phyloP scores from a whole-genome alignment of 1,284 basidiomycete species.

The Leccinum angustisporum region DNA sequence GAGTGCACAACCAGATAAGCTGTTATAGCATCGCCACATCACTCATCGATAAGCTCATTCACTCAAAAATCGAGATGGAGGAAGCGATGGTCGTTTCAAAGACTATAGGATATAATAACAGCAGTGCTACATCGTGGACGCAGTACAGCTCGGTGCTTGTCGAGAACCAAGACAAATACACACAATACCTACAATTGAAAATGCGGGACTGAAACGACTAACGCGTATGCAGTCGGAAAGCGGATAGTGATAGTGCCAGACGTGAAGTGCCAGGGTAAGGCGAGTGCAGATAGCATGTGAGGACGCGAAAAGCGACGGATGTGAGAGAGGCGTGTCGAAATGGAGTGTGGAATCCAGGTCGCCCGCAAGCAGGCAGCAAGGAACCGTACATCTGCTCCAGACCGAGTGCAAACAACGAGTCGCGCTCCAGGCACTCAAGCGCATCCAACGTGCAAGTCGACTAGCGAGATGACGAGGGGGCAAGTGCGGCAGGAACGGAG shows the following conservation, averaged over 20 bases:
- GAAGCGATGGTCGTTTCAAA: slow-evolving; percentile 23
- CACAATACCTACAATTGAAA: slow-evolving; percentile 34
- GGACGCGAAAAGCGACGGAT: slow-evolving; percentile 1
- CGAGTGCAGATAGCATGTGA: slow-evolving; percentile 17
- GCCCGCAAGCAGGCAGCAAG: slow-evolving; percentile 29
- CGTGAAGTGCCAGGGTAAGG: slow-evolving; percentile 20
- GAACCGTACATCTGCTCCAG: slow-evolving; percentile 8
- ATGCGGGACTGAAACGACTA: slow-evolving; percentile 26
- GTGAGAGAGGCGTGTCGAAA: slow-evolving; percentile 7
- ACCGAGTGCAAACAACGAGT: slow-evolving; percentile 11
- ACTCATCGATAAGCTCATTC: slow-evolving; percentile 15
- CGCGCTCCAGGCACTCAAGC: slow-evolving; percentile 28
- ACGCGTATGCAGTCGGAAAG: slow-evolving; percentile 24
- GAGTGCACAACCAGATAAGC: slow-evolving; percentile 2
- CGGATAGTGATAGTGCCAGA: slow-evolving; percentile 28
- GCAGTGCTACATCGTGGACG: slow-evolving; percentile 33
- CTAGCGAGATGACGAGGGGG: slow-evolving; percentile 30
- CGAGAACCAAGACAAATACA: slow-evolving; percentile 30
- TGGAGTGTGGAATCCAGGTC: slow-evolving; percentile 8
- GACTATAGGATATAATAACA: slow-evolving; percentile 28
- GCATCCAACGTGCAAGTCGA: slow-evolving; percentile 24
- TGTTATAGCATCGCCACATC: background rate
- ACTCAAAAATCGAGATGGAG: background rate
- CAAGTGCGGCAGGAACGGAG: slow-evolving; percentile 20
- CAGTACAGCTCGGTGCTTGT: slow-evolving; percentile 34